Evolutionary conservation across 352 stramenopile genomes (phyloP), one percentile per base, ranked within the genome.

Genomic region (Globisporangium barbulae): DNA sequence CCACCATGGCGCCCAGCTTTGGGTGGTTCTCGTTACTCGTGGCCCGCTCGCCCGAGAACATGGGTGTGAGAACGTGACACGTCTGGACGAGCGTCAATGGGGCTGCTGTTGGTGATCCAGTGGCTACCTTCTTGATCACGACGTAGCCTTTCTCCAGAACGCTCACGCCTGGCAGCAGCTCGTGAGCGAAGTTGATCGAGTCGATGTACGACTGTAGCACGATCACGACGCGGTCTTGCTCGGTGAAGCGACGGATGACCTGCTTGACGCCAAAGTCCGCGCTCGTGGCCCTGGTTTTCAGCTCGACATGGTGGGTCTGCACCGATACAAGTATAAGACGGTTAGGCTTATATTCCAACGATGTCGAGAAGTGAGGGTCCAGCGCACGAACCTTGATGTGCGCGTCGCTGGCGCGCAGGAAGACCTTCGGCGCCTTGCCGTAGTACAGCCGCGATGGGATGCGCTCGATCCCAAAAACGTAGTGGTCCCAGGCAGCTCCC

Each of bases 121-220:
- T 68, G 4, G 25, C 73, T 17, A 71, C 69, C 10, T 71, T 72
- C 55, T 73, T 73, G 53, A 17, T 19, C 41, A 65, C 15, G 10
- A 59, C 19, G 47, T 39, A 65, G 12, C 30, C 45, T 21, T 7
- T 56, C 8, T 63, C 58, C 6, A 48, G 58, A 28, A 63, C 45
- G 58, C 74, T 73, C 53, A 81, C 72, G 33, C 74, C 78, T 8
- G 72, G 30, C 10, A 87, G 57, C 22, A 69, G 60, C 53, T 81
- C 70, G 7, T 69, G 64, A 41, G 71, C 71, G 55, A 88, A 90
- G 61, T 80, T 64, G 13, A 81, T 56, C 19, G 76, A 75, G 28
- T 90, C 70, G 65, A 85, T 84, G 50, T 76, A 79, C 19, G 81
- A 77, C 69, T 71, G 22, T 64, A 54, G 13, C 6, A 41, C 39